Conservation (phyloP, 179 eudicot species). For the Amaranthus tricolor region DNA sequence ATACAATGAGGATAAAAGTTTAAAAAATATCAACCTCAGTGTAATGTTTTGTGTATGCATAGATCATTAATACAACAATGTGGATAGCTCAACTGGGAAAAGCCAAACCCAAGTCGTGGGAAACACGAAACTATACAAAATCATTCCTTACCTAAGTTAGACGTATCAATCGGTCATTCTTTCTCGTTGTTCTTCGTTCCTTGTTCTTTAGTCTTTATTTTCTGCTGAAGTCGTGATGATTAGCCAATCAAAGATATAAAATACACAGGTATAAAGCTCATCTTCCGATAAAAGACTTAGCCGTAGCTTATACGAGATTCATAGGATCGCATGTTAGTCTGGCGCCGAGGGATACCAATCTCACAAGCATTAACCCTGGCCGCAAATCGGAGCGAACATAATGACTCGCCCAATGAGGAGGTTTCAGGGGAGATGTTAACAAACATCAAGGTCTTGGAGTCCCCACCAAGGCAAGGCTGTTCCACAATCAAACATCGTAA, state of each 20-base stretch:
- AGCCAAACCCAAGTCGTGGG: slow-evolving; percentile 16
- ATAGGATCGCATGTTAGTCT: slow-evolving; percentile 54
- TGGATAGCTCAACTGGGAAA: slow-evolving; percentile 16
- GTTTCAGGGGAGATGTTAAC: slow-evolving; percentile 85
- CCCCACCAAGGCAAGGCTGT: slow-evolving; percentile 98
- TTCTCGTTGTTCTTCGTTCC: background rate
- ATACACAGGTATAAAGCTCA: slow-evolving; percentile 17
- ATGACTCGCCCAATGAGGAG: slow-evolving; percentile 73
- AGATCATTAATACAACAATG: slow-evolving; percentile 21
- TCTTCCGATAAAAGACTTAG: slow-evolving; percentile 25
- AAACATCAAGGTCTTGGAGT: slow-evolving; percentile 93
- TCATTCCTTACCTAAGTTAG: slow-evolving; percentile 33
- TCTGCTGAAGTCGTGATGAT: slow-evolving; percentile 17
- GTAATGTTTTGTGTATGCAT: slow-evolving; percentile 7
- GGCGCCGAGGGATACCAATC: slow-evolving; percentile 89
- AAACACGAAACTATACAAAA: slow-evolving; percentile 39
- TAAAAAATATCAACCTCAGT: slow-evolving; percentile 17
- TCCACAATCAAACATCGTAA: slow-evolving; percentile 26
- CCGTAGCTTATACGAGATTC: slow-evolving; percentile 82
- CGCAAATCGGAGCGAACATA: slow-evolving; percentile 91
- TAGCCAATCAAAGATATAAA: slow-evolving; percentile 29
- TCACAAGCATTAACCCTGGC: slow-evolving; percentile 94
- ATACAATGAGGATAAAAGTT: background rate
- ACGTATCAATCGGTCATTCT: slow-evolving; percentile 16
- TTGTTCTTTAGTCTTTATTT: background rate